Conservation (phyloP, 257 asterid genomes). For the Plectranthus barbatus region DNA sequence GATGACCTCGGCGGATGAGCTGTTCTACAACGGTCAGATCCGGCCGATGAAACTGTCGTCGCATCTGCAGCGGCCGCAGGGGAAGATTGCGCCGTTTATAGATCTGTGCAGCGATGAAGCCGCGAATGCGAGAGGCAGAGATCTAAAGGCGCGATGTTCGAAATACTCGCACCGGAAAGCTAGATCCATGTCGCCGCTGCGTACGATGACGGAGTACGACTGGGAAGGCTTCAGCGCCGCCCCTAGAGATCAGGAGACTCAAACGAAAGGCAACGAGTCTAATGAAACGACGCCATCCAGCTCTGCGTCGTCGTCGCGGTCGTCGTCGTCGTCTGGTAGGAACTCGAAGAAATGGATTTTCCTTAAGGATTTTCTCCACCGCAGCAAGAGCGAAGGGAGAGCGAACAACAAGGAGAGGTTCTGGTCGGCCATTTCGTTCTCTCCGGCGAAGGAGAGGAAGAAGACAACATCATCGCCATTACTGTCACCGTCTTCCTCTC, state of each 20-base stretch:
- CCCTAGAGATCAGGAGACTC: neutral
- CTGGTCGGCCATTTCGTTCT: constrained; percentile 50
- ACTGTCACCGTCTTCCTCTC: too few relatives aligned
- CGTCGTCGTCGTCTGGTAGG: constrained; percentile 44
- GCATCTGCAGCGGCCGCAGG: constrained; percentile 37
- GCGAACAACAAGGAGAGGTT: constrained; percentile 36
- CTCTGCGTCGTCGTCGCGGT: constrained; percentile 53
- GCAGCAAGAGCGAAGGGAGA: constrained; percentile 58
- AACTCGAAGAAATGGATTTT: constrained; percentile 62
- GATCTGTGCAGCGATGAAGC: constrained; percentile 20
- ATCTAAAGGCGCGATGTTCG: constrained; percentile 23
- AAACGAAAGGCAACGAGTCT: constrained; percentile 24
- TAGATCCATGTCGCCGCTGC: constrained; percentile 57
- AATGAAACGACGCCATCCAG: constrained; percentile 49
- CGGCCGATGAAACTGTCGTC: constrained; percentile 46
- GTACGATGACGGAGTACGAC: constrained; percentile 14
- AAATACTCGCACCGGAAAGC: constrained; percentile 40
- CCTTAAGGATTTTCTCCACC: constrained; percentile 43
- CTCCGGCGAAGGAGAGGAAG: constrained; percentile 37
- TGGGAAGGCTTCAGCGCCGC: constrained; percentile 12
- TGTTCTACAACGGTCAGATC: constrained; percentile 58
- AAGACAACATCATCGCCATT: constrained; percentile 35
- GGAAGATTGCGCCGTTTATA: constrained; percentile 1
- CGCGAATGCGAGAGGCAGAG: constrained; percentile 31
- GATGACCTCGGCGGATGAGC: constrained; percentile 52